These are phyloP conservation scores for Xylaria telfairii DNA, from an alignment of 495 filamentous ascomycete genomes.

Conservation along the genomic window DNA sequence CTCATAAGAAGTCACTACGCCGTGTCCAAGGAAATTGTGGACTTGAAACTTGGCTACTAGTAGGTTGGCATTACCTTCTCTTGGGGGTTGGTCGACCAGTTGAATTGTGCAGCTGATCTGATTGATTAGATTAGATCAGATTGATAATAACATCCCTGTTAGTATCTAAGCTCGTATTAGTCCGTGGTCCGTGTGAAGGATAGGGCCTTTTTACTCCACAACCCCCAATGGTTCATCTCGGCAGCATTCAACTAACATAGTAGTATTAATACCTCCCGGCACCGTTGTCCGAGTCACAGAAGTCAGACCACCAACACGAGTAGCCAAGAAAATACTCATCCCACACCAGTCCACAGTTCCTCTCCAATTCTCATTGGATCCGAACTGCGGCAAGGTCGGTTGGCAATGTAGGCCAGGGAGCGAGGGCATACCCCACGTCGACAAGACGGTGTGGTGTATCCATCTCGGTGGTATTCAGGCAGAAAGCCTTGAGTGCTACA, in stretches of 20 bases:
- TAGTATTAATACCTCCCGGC: not conserved
- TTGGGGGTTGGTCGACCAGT: conserved; percentile 12
- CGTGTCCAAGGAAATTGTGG: not conserved
- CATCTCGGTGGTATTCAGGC: conserved; percentile 14
- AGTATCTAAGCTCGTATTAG: not conserved
- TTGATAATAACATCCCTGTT: conserved; percentile 16
- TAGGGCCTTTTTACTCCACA: not conserved
- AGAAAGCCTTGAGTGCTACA: not conserved
- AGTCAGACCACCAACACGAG: conserved; percentile 1
- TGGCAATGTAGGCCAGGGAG: not conserved
- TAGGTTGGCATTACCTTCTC: not conserved
- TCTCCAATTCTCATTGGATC: not conserved
- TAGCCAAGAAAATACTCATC: not conserved
- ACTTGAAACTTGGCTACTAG: not conserved
- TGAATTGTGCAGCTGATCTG: conserved; percentile 31
- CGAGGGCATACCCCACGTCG: not conserved
- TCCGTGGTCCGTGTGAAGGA: not conserved
- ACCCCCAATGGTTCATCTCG: not conserved
- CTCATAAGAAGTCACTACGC: not conserved
- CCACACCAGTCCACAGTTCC: not conserved
- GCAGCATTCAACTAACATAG: not conserved
- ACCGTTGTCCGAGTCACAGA: not conserved
- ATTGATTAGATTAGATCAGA: conserved; percentile 46
- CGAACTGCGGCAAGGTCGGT: not conserved
- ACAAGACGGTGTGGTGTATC: not conserved